phyloP scores from a whole-genome alignment of 495 filamentous ascomycete species.

The Aspergillus bridgeri region DNA sequence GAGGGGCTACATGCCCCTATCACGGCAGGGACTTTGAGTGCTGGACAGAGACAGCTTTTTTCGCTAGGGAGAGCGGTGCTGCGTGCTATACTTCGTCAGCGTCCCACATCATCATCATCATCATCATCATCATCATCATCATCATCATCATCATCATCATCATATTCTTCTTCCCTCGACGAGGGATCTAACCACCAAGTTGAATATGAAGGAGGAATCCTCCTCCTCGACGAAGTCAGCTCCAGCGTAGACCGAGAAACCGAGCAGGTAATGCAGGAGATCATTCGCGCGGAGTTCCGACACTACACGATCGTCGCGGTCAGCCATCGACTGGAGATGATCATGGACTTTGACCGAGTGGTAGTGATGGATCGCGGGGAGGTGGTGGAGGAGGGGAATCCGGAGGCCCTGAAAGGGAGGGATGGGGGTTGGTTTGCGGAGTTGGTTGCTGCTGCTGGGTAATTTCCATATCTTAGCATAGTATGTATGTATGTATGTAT shows the following conservation, averaged over 20 bases:
- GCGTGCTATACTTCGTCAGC: slow-evolving; percentile 9
- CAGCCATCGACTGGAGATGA: slow-evolving; percentile 43
- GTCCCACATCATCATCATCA: no score
- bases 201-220: slow-evolving; percentile 25
- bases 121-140: no score
- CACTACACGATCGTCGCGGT: slow-evolving; percentile 47
- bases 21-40: slow-evolving; percentile 32
- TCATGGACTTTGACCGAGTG: slow-evolving; percentile 46
- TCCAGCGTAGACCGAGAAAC: slow-evolving; percentile 44
- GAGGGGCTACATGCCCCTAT: slow-evolving; percentile 43
- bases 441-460: neutral
- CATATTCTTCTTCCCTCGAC: no score
- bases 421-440: neutral
- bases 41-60: slow-evolving; percentile 55
- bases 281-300: slow-evolving; percentile 42
- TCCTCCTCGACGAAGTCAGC: slow-evolving; percentile 54
- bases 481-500: no score
- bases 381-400: slow-evolving; percentile 41
- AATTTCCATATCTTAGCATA: no score
- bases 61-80: slow-evolving; percentile 52
- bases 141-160: no score
- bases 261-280: slow-evolving; percentile 39
- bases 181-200: no score
- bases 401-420: slow-evolving; percentile 16
- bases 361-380: slow-evolving; percentile 38